Percentiles rank a stretch among this genome's conserved stretches.
Evolutionary conservation across 345 rosid species (phyloP).

Genomic region (Balakata baccata): DNA sequence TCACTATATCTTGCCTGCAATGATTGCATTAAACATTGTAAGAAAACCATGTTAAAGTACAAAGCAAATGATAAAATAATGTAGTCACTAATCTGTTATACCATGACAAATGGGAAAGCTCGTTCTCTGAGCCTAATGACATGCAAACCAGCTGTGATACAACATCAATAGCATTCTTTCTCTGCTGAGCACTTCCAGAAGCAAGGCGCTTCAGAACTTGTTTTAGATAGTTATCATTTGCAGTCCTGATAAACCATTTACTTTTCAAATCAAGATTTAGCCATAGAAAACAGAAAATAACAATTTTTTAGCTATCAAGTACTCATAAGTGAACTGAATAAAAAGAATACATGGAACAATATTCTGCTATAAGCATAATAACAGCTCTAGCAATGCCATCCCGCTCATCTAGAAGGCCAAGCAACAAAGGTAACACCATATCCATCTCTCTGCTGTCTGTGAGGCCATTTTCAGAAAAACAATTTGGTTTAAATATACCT

Average conservation of each 20-base stretch:
- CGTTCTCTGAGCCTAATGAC: slow-evolving; percentile 37
- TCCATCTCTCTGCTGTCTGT: slow-evolving; percentile 50
- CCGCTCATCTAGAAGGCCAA: slow-evolving; percentile 80
- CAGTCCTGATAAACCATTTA: slow-evolving; percentile 46
- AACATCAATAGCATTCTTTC: slow-evolving; percentile 76
- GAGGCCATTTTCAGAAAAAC: slow-evolving; percentile 42
- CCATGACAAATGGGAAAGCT: slow-evolving; percentile 56
- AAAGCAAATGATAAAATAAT: slow-evolving; percentile 19
- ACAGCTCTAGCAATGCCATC: slow-evolving; percentile 80
- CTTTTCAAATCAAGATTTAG: slow-evolving; percentile 29
- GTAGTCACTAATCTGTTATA: slow-evolving; percentile 25
- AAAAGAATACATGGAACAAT: slow-evolving; percentile 55
- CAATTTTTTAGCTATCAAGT: background rate
- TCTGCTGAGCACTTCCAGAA: slow-evolving; percentile 55
- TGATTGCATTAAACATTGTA: slow-evolving; percentile 9
- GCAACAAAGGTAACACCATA: slow-evolving; percentile 50
- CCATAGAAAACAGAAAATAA: slow-evolving; percentile 12
- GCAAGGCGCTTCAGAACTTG: slow-evolving; percentile 68
- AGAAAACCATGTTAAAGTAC: slow-evolving; percentile 11
- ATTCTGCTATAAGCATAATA: slow-evolving; percentile 69
- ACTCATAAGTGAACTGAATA: slow-evolving; percentile 13
- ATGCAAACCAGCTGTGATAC: slow-evolving; percentile 54
- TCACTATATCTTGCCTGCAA: slow-evolving; percentile 67
- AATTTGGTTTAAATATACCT: slow-evolving; percentile 49
- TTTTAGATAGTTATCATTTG: slow-evolving; percentile 52